Base-by-base conservation (phyloP, 495 filamentous ascomycete genomes). In the Apiosordaria backusii region DNA sequence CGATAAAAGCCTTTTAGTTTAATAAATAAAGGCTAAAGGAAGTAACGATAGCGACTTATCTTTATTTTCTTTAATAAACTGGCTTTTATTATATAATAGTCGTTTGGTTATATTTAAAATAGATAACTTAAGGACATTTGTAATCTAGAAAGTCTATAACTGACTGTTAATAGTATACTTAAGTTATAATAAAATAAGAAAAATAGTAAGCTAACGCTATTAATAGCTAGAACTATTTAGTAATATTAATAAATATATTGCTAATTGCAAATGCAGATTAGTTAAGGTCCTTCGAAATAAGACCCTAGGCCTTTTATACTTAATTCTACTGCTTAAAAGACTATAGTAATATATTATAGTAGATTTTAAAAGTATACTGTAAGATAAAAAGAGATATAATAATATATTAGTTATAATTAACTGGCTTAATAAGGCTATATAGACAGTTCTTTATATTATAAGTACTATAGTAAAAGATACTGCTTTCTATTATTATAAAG, bases 351-450 rank as follows among this genome's bases (percentile, higher is more conserved):
- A 15, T 10, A 18, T 63, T 0, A 60, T 63, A 4, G 27, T 67
- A 4, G 29, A 67, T 22, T 67, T 67, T 22, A 67, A 67, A 9
- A 58, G 59, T 18, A 62, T 63, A 29, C 65, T 27, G 1, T 1
- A 25, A 15, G 29, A 59, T 29, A 63, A 35, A 27, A 13, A 57
- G 3, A 27, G 29, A 18, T 61, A 13, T 27, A 26, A 66, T 22
- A 66, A 66, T 23, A 16, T 53, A 29, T 29, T 29, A 29, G 7
- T 29, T 29, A 29, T 7, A 29, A 29, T 29, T 29, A 54, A n/a
- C n/a, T n/a, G n/a, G n/a, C n/a, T n/a, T n/a, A n/a, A n/a, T n/a
- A n/a, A n/a, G n/a, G n/a, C n/a, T n/a, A n/a, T n/a, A n/a, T n/a
- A n/a, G n/a, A n/a, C n/a, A n/a, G n/a, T n/a, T n/a, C n/a, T n/a